Base-by-base conservation (phyloP, 495 filamentous ascomycete species). In the Margaritispora aquatica region DNA sequence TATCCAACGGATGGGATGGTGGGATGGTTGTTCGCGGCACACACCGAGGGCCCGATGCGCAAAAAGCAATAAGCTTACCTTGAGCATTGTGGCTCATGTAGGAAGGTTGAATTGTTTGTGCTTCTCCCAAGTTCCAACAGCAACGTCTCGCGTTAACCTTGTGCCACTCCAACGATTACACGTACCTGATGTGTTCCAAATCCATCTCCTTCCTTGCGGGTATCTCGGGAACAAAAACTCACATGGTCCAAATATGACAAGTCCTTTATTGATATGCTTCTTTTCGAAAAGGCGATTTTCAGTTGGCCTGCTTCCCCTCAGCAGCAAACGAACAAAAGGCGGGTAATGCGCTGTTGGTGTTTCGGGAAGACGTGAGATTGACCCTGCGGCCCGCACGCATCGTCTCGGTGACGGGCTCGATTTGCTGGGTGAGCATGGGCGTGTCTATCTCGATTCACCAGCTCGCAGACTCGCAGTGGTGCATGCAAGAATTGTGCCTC, bases 11-110 rank as follows among this genome's bases (percentile, higher is more conserved):
- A 51, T 7, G 17, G 21, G 48, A 41, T 19, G 56, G 48, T 36
- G 26, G 24, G 27, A n/a, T 3, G 17, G 34, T 26, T 47, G 21
- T 19, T 57, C 7, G 48, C 54, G 44, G 54, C 41, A 29, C 41
- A 23, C 22, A 26, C 41, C 41, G 59, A 62, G 38, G 59, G 59
- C 27, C 46, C 59, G 59, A 23, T 48, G 34, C 59, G 59, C 59
- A 57, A 62, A 62, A 57, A 57, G 59, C 44, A 61, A 62, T 52
- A 41, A 47, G 13, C 22, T 8, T 15, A n/a, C n/a, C n/a, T n/a
- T n/a, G n/a, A n/a, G n/a, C n/a, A n/a, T n/a, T n/a, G n/a, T n/a
- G n/a, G n/a, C n/a, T n/a, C n/a, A n/a, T n/a, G n/a, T n/a, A n/a
- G n/a, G n/a, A n/a, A n/a, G n/a, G n/a, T n/a, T n/a, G n/a, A n/a